These are phyloP conservation scores for Paradendryphiella salina DNA, from an alignment of 2,329 filamentous ascomycete genomes.

Conservation along the genomic window DNA sequence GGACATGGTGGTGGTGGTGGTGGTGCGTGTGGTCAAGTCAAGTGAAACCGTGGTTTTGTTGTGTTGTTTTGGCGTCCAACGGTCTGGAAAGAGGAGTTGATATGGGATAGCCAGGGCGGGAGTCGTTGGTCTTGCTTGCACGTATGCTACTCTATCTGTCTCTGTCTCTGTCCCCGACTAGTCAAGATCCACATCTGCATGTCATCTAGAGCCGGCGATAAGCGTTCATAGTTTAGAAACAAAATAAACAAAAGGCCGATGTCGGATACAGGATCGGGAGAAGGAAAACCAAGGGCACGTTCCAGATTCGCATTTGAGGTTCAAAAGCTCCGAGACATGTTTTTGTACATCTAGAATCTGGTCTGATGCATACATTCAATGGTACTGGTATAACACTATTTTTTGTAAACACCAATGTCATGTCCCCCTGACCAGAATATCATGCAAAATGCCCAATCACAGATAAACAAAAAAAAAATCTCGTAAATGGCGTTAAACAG, in stretches of 20 bases:
- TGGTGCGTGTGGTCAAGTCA: neutral
- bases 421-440: neutral
- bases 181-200: neutral
- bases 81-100: no score
- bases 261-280: no score
- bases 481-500: neutral
- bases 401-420: neutral
- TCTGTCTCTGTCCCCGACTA: neutral
- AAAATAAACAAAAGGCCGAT: neutral
- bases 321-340: no score
- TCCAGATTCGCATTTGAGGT: no score
- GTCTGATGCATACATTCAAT: no score
- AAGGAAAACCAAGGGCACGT: no score
- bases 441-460: neutral
- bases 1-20: neutral
- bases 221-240: slow-evolving; percentile 2
- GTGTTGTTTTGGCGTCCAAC: no score
- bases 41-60: no score
- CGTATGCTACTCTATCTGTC: neutral
- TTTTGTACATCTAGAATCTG: no score
- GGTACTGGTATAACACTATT: neutral
- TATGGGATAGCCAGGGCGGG: no score
- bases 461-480: neutral
- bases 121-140: no score
- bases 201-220: slow-evolving; percentile 9